A percentile compares a stretch with the other conserved stretches of the same genome.
Evolutionary conservation across 1,284 basidiomycete species (phyloP).

Genomic region (Irpex sp.): DNA sequence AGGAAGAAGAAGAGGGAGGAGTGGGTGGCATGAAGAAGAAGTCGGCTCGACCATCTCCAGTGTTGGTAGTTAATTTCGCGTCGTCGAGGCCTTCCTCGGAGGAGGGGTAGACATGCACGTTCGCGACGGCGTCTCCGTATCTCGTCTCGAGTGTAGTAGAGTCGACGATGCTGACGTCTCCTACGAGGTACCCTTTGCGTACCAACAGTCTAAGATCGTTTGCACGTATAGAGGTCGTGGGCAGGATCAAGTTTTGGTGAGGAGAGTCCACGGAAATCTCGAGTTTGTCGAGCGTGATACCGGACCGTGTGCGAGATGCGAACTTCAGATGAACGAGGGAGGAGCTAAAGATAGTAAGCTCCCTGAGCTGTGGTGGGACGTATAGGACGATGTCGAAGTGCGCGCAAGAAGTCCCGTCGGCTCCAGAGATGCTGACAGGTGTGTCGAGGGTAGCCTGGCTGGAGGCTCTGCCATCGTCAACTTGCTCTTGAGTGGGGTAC

Average conservation of each 20-base stretch:
- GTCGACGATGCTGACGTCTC: conserved; percentile 41
- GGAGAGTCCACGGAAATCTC: conserved; percentile 32
- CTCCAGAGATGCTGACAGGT: conserved; percentile 11
- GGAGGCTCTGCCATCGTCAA: conserved; percentile 24
- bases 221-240: conserved; percentile 35
- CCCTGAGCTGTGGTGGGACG: conserved; percentile 42
- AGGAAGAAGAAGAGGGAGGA: conserved; percentile 2
- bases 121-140: conserved; percentile 43
- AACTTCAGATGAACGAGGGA: conserved; percentile 44
- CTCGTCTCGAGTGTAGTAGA: conserved; percentile 40
- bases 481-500: conserved; percentile 26
- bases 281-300: conserved; percentile 36
- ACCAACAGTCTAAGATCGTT: conserved; percentile 38
- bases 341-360: conserved; percentile 37
- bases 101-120: conserved; percentile 42
- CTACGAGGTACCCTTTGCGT: conserved; percentile 54
- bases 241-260: conserved; percentile 41
- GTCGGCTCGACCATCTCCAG: conserved; percentile 44
- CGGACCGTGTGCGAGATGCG: conserved; percentile 30
- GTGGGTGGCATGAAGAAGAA: conserved; percentile 37
- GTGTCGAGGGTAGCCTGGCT: conserved; percentile 34
- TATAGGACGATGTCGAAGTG: conserved; percentile 49
- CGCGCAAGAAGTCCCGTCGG: conserved; percentile 32
- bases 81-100: conserved; percentile 25
- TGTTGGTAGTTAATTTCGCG: conserved; percentile 39